phyloP scores from a whole-genome alignment of 495 filamentous ascomycete species.

The Pyrenula aspistea region DNA sequence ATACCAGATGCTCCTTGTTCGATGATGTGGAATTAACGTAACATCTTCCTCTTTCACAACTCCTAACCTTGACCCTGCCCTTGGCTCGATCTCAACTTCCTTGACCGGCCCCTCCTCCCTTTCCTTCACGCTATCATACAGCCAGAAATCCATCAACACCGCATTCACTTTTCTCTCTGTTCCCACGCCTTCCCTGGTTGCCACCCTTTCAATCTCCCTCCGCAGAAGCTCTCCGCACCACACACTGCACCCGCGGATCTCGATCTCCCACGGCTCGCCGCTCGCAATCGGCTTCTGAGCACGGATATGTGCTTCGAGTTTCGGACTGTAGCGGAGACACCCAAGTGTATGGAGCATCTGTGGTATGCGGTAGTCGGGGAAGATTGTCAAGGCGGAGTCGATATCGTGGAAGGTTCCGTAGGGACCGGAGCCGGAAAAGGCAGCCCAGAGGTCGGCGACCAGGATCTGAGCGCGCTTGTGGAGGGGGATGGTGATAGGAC shows the following conservation, averaged over 20 bases:
- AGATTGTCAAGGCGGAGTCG: constrained; percentile 82
- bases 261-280: constrained; percentile 74
- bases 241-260: constrained; percentile 79
- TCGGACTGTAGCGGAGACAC: constrained; percentile 72
- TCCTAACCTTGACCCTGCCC: not conserved
- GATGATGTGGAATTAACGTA: constrained; percentile 72
- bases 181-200: not conserved
- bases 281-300: constrained; percentile 48
- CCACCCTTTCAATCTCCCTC: constrained; percentile 55
- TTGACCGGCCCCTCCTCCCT: constrained; percentile 38
- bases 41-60: constrained; percentile 7
- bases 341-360: constrained; percentile 82
- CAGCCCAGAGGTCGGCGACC: constrained; percentile 91
- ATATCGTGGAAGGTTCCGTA: constrained; percentile 87
- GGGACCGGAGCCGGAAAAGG: constrained; percentile 60
- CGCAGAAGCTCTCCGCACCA: constrained; percentile 88
- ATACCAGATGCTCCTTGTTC: constrained; percentile 95
- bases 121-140: constrained; percentile 89
- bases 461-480: constrained; percentile 93
- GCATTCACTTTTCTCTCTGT: constrained; percentile 52
- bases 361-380: constrained; percentile 93
- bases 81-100: constrained; percentile 14
- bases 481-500: constrained; percentile 70
- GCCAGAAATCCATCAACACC: constrained; percentile 88
- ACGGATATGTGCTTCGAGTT: constrained; percentile 57